A percentile compares a stretch with the other conserved stretches of the same genome.
These are phyloP conservation scores for Coprinopsis strossmayeri DNA, from an alignment of 768 basidiomycete genomes.

Conservation along the genomic window DNA sequence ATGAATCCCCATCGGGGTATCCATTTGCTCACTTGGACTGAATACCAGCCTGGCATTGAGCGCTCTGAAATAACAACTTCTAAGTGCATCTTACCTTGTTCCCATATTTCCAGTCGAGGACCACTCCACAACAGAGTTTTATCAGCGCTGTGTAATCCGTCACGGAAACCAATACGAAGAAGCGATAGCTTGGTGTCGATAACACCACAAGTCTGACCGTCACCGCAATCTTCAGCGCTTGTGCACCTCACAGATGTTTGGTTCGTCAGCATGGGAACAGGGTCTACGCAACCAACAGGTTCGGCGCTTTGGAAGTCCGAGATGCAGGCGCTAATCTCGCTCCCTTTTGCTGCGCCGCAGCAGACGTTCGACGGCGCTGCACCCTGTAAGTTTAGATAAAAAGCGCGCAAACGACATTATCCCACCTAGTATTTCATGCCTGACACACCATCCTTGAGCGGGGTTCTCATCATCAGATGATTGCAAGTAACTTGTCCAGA, in stretches of 20 bases:
- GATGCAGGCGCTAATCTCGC: constrained; percentile 30
- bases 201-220: constrained; percentile 40
- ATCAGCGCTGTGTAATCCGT: constrained; percentile 15
- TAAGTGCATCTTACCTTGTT: constrained; percentile 57
- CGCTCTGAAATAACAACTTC: constrained; percentile 22
- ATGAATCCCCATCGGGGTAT: background rate
- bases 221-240: constrained; percentile 27
- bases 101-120: constrained; percentile 54
- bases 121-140: constrained; percentile 70
- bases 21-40: constrained; percentile 48
- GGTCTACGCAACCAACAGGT: constrained; percentile 47
- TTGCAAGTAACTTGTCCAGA: constrained; percentile 3
- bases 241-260: constrained; percentile 33
- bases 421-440: constrained; percentile 7
- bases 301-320: constrained; percentile 27
- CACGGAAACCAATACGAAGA: constrained; percentile 45
- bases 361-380: background rate
- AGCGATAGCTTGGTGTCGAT: constrained; percentile 46
- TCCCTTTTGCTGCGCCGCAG: constrained; percentile 1
- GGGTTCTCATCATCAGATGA: background rate
- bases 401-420: too few relatives aligned
- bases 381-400: background rate
- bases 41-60: constrained; percentile 27
- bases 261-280: constrained; percentile 42
- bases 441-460: constrained; percentile 13